Base-by-base conservation (phyloP, 2,329 filamentous ascomycete species). In the Cadophora sp. region DNA sequence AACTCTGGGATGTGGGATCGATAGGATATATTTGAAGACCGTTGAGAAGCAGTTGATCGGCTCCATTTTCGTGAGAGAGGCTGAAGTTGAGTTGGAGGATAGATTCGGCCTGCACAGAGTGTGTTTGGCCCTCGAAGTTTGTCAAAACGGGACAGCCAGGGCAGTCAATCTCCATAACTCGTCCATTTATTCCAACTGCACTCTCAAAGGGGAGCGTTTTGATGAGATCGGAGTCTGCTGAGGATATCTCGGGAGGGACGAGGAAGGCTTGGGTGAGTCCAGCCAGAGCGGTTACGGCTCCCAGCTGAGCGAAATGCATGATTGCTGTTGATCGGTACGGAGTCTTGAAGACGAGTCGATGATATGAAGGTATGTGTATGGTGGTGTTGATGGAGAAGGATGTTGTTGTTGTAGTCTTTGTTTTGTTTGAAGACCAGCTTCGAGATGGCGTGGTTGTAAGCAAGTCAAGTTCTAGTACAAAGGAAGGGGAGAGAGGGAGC, bases 11-110 rank as follows among this genome's bases (percentile, higher is more conserved):
- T 6, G 41, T 33, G 6, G 68, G 64, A 59, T 75, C 70, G 80
- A 74, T 85, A 79, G 70, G 85, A 77, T 88, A 91, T 20, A 91
- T 80, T 72, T 87, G 84, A 68, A 85, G 83, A 66, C 83, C 86
- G 77, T 91, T 90, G 66, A 91, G 73, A 45, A 86, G 74, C 30
- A 91, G 79, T 50, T 79, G 80, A 68, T 84, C 81, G 66, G 75
- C 73, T 58, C 79, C 79, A 20, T 64, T 70, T 36, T 79, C 78
- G 67, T 82, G 79, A 18, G 85, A 81, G 68, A 91, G 76, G 66
- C 76, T 79, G 73, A 91, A 85, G 72, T 84, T 81, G 47, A 91
- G 79, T 70, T 83, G 79, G 65, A 89, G 78, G 13, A 70, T 62
- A 27, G 70, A 74, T 8, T 76, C 63, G n/a, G 64, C 65, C 13